These are phyloP conservation scores for Helotiales sp. DNA, from an alignment of 2,329 filamentous ascomycete genomes.

Conservation along the genomic window DNA sequence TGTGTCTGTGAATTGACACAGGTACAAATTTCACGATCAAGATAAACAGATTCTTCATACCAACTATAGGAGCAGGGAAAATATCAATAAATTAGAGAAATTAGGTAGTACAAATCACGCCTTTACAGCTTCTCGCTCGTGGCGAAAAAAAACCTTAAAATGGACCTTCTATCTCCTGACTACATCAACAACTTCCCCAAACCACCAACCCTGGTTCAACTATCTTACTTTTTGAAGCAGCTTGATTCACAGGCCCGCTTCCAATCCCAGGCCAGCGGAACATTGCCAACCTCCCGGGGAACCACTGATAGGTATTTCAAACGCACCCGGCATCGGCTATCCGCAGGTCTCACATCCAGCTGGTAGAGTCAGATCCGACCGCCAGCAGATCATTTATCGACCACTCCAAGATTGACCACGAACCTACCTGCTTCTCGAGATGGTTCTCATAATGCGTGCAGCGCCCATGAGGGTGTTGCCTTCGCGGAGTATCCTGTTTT, in stretches of 20 bases:
- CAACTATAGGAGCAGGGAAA: background rate
- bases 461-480: constrained; percentile 8
- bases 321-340: background rate
- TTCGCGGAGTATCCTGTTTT: background rate
- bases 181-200: background rate
- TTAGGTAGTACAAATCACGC: background rate
- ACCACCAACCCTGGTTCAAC: background rate
- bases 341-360: background rate
- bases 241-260: background rate
- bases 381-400: background rate
- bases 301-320: background rate
- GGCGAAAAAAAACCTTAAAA: constrained; percentile 11
- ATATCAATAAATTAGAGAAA: background rate
- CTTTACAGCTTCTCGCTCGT: background rate
- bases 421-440: background rate
- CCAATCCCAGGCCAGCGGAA: background rate
- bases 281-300: background rate
- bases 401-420: background rate
- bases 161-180: background rate
- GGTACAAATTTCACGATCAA: background rate
- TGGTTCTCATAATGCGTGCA: constrained; percentile 12
- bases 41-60: background rate
- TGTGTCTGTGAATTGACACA: background rate
- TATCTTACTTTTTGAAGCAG: background rate
- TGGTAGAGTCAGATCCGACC: background rate